phyloP scores from a whole-genome alignment of 768 basidiomycete genomes.

The Tricholomella constricta region DNA sequence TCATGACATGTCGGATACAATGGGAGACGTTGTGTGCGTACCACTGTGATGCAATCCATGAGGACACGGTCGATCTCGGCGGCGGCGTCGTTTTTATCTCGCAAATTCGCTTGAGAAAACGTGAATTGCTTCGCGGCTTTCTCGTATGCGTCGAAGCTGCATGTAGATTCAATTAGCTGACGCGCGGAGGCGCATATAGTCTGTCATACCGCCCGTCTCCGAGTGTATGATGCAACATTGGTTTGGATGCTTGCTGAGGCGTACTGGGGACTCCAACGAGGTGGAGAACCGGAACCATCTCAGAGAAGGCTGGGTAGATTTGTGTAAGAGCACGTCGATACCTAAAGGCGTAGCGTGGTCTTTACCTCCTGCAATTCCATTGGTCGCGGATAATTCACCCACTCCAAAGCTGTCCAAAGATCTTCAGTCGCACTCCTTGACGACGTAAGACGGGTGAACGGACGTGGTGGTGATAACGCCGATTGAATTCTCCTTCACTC shows the following conservation, averaged over 20 bases:
- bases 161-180: not conserved
- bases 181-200: not conserved
- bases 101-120: constrained; percentile 63
- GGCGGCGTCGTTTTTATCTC: constrained; percentile 53
- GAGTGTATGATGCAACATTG: constrained; percentile 16
- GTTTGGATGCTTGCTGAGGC: constrained; percentile 9
- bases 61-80: constrained; percentile 80
- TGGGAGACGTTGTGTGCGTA: constrained; percentile 17
- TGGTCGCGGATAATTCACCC: constrained; percentile 88
- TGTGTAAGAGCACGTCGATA: not conserved
- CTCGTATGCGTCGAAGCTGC: constrained; percentile 77
- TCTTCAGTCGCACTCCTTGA: constrained; percentile 3
- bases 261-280: constrained; percentile 59
- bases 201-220: constrained; percentile 14
- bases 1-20: not conserved
- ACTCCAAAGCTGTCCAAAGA: constrained; percentile 73
- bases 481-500: constrained; percentile 74
- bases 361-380: constrained; percentile 77
- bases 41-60: constrained; percentile 62
- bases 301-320: constrained; percentile 61
- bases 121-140: constrained; percentile 78
- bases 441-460: constrained; percentile 9
- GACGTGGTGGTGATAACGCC: constrained; percentile 82
- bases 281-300: constrained; percentile 89
- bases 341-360: not conserved